Percentiles rank a stretch among this genome's conserved stretches.
These are phyloP conservation scores for Cephaloascus albidus DNA, from an alignment of 805 yeast genomes.

Conservation along the genomic window DNA sequence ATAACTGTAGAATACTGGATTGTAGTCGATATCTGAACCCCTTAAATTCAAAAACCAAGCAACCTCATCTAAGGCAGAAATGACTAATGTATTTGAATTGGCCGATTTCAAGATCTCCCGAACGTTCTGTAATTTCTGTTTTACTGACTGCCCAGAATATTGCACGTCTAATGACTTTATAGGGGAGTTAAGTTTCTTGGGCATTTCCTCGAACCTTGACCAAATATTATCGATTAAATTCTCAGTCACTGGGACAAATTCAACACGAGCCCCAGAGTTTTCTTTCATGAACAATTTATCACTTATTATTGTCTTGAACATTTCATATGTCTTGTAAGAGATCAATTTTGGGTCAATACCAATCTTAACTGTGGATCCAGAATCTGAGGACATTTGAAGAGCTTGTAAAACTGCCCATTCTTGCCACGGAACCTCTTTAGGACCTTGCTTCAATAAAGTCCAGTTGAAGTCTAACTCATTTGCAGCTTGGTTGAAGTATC, in stretches of 20 bases:
- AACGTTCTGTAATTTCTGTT: slow-evolving; percentile 46
- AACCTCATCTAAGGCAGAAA: slow-evolving; percentile 40
- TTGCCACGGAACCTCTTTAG: slow-evolving; percentile 44
- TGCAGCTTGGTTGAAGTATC: slow-evolving; percentile 51
- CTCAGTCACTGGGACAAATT: slow-evolving; percentile 32
- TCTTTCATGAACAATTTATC: slow-evolving; percentile 11
- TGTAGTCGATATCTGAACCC: slow-evolving; percentile 47
- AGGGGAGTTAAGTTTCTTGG: slow-evolving; percentile 41
- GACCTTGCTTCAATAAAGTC: slow-evolving; percentile 44
- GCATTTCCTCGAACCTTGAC: slow-evolving; percentile 56
- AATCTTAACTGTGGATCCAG: slow-evolving; percentile 20
- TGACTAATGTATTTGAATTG: slow-evolving; percentile 24
- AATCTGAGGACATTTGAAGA: slow-evolving; percentile 36
- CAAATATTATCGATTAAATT: slow-evolving; percentile 75
- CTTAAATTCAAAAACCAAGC: slow-evolving; percentile 46
- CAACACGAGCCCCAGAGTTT: slow-evolving; percentile 22
- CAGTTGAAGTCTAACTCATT: slow-evolving; percentile 55
- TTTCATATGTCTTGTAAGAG: slow-evolving; percentile 22
- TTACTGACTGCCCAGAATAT: slow-evolving; percentile 57
- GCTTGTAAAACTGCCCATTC: slow-evolving; percentile 49
- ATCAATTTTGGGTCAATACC: slow-evolving; percentile 43
- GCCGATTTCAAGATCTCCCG: slow-evolving; percentile 7
- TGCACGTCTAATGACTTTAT: slow-evolving; percentile 41
- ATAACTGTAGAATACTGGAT: slow-evolving; percentile 42
- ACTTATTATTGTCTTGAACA: slow-evolving; percentile 20